A percentile compares a stretch with the other conserved stretches of the same genome.
These are phyloP conservation scores for Salix dunnii DNA, from an alignment of 345 rosid genomes.

Conservation along the genomic window DNA sequence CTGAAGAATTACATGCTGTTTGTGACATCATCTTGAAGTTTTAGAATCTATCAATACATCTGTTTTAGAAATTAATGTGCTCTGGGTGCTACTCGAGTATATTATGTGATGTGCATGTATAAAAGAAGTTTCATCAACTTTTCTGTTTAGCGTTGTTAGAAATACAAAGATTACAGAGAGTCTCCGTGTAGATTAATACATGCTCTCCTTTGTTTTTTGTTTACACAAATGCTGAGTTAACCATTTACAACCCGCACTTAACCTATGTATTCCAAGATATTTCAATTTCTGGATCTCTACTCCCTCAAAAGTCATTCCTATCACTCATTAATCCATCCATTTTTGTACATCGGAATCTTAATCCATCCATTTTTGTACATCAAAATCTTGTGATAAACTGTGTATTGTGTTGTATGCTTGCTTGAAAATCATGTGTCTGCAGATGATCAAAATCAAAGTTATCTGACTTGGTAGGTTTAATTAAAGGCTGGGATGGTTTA, in stretches of 20 bases:
- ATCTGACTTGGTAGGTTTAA: too few species aligned
- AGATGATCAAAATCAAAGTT: too few species aligned
- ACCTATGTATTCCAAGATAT: not conserved
- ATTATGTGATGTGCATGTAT: not conserved
- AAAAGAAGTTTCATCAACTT: not conserved
- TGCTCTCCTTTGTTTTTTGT: not conserved
- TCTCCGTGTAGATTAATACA: not conserved
- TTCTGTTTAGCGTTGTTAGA: not conserved
- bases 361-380: not conserved
- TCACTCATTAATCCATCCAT: not conserved
- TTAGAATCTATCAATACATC: not conserved
- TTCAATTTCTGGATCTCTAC: not conserved
- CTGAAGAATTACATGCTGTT: not conserved
- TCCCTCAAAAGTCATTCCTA: not conserved
- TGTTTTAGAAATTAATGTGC: not conserved
- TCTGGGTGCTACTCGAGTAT: not conserved
- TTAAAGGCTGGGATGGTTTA: too few species aligned
- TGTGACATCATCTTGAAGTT: not conserved
- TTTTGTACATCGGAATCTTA: not conserved
- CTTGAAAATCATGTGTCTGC: too few species aligned
- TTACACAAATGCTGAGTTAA: not conserved
- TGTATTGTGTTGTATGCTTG: not conserved
- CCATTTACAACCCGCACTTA: not conserved
- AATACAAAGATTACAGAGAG: not conserved
- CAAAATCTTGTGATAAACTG: not conserved